Percentiles rank a stretch among this genome's conserved stretches.
phyloP scores from a whole-genome alignment of 1,284 basidiomycete species.

The Ceratobasidium sp. region DNA sequence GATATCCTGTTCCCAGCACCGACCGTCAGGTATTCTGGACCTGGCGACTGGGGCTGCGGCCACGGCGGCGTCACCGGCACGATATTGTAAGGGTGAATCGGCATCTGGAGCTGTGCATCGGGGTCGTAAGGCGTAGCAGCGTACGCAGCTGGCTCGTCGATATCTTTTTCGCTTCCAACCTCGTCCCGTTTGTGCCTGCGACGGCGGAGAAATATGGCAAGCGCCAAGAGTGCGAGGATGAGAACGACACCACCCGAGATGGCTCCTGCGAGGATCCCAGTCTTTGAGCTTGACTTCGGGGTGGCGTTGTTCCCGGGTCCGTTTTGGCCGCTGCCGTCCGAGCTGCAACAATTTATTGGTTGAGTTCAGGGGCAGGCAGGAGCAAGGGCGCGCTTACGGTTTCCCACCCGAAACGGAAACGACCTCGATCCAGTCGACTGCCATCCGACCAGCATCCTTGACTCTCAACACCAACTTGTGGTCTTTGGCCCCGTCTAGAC shows the following conservation, averaged over 20 bases:
- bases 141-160: background rate
- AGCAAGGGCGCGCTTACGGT: background rate
- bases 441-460: slow-evolving; percentile 24
- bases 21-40: background rate
- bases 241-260: slow-evolving; percentile 28
- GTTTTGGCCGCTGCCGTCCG: background rate
- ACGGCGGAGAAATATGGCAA: slow-evolving; percentile 20
- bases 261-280: slow-evolving; percentile 29
- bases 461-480: slow-evolving; percentile 26
- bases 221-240: slow-evolving; percentile 9
- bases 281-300: background rate
- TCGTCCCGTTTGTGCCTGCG: background rate
- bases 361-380: too few species aligned
- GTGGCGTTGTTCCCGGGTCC: background rate
- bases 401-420: slow-evolving; percentile 7
- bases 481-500: slow-evolving; percentile 1
- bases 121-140: background rate
- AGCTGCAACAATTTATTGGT: background rate
- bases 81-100: background rate
- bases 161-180: background rate
- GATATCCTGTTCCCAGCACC: background rate
- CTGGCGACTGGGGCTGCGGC: slow-evolving; percentile 26
- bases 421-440: slow-evolving; percentile 39
- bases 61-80: slow-evolving; percentile 10
- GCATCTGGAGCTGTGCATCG: background rate